Percentiles rank a stretch among this genome's conserved stretches.
Conservation (phyloP, 2,329 filamentous ascomycete species). For the Zarea fungicola region DNA sequence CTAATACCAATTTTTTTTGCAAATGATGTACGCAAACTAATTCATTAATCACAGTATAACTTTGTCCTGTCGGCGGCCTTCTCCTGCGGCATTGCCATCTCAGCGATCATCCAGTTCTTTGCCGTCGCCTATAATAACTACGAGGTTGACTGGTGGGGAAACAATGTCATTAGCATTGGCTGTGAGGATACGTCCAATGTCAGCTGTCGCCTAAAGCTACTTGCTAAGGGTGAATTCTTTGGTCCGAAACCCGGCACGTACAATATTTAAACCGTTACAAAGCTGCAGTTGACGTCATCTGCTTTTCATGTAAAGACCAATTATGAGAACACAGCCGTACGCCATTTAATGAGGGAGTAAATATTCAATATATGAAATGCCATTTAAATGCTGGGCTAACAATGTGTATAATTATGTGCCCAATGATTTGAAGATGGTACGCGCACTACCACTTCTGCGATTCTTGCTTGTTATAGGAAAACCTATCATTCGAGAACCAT, state of each 20-base stretch:
- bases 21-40: background rate
- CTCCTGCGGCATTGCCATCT: constrained; percentile 36
- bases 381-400: no score
- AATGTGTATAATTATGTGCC: no score
- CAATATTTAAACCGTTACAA: background rate
- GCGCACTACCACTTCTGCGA: no score
- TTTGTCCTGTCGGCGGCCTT: constrained; percentile 38
- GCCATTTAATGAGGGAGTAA: no score
- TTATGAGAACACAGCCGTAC: background rate
- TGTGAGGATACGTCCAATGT: constrained; percentile 32
- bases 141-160: constrained; percentile 36
- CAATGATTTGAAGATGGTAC: no score
- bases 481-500: no score
- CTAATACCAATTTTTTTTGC: constrained; percentile 15
- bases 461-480: no score
- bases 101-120: constrained; percentile 39
- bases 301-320: background rate
- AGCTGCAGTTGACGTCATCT: no score
- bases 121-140: constrained; percentile 36
- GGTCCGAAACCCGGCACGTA: constrained; percentile 19
- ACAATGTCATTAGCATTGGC: constrained; percentile 26
- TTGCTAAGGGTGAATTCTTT: constrained; percentile 22
- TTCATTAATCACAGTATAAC: constrained; percentile 21
- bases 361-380: no score
- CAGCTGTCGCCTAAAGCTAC: constrained; percentile 10